phyloP scores from a whole-genome alignment of 257 asterid genomes.

The Rehmannia glutinosa region DNA sequence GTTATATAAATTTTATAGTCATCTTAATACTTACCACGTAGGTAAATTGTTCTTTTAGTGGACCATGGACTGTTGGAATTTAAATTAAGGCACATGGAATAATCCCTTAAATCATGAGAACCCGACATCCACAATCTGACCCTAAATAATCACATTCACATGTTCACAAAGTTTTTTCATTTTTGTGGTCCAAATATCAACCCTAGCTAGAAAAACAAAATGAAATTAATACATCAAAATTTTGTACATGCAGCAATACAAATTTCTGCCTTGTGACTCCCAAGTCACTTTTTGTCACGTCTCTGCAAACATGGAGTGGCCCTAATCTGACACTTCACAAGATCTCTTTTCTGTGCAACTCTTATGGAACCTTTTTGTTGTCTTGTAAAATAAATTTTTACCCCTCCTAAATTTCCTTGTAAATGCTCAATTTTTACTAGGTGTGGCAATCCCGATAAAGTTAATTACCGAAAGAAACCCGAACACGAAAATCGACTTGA shows the following conservation, averaged over 20 bases:
- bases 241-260: constrained; percentile 24
- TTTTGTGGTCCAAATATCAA: constrained; percentile 20
- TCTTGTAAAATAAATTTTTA: background rate
- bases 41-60: too few relatives aligned
- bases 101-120: constrained; percentile 8
- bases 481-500: too few relatives aligned
- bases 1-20: too few relatives aligned
- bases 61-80: too few relatives aligned
- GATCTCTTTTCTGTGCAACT: constrained; percentile 30
- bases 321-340: constrained; percentile 75
- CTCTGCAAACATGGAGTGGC: constrained; percentile 35
- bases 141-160: constrained; percentile 6
- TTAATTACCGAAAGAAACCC: too few relatives aligned
- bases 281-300: constrained; percentile 38
- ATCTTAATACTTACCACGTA: too few relatives aligned
- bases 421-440: too few relatives aligned
- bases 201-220: constrained; percentile 5
- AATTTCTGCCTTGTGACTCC: constrained; percentile 27
- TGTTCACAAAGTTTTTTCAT: background rate
- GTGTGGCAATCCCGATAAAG: too few relatives aligned
- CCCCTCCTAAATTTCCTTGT: background rate
- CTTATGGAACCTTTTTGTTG: constrained; percentile 4
- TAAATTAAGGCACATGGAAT: constrained; percentile 23
- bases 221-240: background rate
- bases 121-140: background rate